A percentile compares a stretch with the other conserved stretches of the same genome.
Conservation (phyloP, 345 rosid species). For the Citrus unshiu region DNA sequence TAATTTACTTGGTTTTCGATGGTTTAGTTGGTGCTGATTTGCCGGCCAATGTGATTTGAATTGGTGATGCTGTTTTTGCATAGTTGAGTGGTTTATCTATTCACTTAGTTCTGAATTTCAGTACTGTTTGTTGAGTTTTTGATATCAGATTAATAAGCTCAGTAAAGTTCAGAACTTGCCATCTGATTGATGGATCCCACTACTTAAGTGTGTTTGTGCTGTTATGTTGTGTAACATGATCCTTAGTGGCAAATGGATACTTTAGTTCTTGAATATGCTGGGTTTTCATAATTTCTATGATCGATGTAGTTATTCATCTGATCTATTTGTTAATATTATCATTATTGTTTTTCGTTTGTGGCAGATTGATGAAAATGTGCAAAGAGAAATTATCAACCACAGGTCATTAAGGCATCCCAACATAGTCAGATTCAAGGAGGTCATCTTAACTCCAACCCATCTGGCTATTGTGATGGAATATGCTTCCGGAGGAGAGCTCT, state of each 20-base stretch:
- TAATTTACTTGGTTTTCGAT: background rate
- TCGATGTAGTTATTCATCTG: constrained; percentile 1
- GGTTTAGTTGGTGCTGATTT: background rate
- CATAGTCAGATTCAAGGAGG: constrained; percentile 86
- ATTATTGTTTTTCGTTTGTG: background rate
- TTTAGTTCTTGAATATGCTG: background rate
- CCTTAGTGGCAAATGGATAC: background rate
- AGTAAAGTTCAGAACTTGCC: background rate
- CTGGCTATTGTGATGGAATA: constrained; percentile 85
- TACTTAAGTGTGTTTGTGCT: background rate
- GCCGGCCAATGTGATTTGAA: background rate
- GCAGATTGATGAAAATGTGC: constrained; percentile 85
- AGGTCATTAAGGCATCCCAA: constrained; percentile 80
- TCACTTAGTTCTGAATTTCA: background rate
- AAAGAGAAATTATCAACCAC: constrained; percentile 81
- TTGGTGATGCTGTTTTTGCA: background rate
- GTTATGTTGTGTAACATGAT: background rate
- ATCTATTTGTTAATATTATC: background rate
- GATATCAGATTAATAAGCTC: background rate
- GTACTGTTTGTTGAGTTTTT: background rate
- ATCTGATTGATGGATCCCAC: background rate
- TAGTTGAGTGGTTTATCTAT: background rate
- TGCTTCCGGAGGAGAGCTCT: constrained; percentile 86
- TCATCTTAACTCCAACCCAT: constrained; percentile 77
- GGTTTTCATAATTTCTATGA: background rate